phyloP scores from a whole-genome alignment of 768 basidiomycete genomes.

The Vishniacozyma victoriae region DNA sequence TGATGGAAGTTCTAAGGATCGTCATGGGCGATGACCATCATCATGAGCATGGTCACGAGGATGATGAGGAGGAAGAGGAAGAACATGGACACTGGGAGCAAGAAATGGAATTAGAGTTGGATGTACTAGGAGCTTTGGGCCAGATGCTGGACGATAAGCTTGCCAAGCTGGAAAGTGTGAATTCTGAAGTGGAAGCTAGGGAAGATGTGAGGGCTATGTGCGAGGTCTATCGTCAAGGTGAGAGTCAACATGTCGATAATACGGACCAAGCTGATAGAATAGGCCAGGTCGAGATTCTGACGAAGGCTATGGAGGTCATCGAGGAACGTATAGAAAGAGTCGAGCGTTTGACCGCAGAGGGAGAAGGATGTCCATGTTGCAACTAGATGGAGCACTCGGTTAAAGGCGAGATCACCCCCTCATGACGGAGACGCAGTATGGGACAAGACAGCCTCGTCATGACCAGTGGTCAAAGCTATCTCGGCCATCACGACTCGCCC shows the following conservation, averaged over 20 bases:
- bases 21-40: slow-evolving; percentile 25
- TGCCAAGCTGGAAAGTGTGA: slow-evolving; percentile 17
- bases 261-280: neutral
- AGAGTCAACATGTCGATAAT: slow-evolving; percentile 6
- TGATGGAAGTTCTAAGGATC: slow-evolving; percentile 44
- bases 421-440: too few relatives aligned
- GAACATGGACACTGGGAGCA: slow-evolving; percentile 32
- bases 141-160: slow-evolving; percentile 57
- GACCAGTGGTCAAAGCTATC: too few relatives aligned
- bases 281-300: slow-evolving; percentile 39
- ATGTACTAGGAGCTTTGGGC: slow-evolving; percentile 60
- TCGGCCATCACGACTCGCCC: too few relatives aligned
- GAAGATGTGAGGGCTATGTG: slow-evolving; percentile 63
- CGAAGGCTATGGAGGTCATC: slow-evolving; percentile 21
- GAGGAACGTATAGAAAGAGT: slow-evolving; percentile 30
- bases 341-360: slow-evolving; percentile 32
- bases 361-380: slow-evolving; percentile 32
- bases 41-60: neutral
- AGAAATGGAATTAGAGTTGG: slow-evolving; percentile 58
- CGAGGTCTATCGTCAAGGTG: slow-evolving; percentile 63
- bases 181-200: slow-evolving; percentile 45
- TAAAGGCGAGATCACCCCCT: too few relatives aligned
- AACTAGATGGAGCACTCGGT: slow-evolving; percentile 4
- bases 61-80: slow-evolving; percentile 32
- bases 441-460: too few relatives aligned